These are phyloP conservation scores for Blastomyces emzantsi DNA, from an alignment of 2,329 filamentous ascomycete species.

Conservation along the genomic window DNA sequence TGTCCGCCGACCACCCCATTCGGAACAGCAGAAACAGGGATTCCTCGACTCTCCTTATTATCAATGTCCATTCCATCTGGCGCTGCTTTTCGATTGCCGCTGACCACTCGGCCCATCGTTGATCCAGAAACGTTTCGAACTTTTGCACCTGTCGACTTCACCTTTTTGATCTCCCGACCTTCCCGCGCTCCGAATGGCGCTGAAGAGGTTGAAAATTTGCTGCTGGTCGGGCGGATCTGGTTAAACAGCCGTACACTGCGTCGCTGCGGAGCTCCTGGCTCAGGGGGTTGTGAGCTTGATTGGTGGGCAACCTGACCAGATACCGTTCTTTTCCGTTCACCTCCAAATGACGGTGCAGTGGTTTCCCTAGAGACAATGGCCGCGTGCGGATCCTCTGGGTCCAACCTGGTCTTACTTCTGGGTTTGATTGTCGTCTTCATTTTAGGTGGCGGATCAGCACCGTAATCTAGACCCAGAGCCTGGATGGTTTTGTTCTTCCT, in stretches of 20 bases:
- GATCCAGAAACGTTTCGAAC: constrained; percentile 56
- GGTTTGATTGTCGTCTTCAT: constrained; percentile 48
- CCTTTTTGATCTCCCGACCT: constrained; percentile 71
- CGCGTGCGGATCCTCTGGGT: constrained; percentile 32
- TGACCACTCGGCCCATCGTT: constrained; percentile 77
- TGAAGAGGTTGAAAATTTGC: constrained; percentile 52
- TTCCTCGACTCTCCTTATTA: constrained; percentile 47
- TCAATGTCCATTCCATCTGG: constrained; percentile 58
- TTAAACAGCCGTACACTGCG: constrained; percentile 66
- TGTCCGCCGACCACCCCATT: constrained; percentile 20
- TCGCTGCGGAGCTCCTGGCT: constrained; percentile 55
- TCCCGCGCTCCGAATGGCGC: constrained; percentile 52
- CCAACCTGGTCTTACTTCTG: constrained; percentile 32
- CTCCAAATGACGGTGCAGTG: constrained; percentile 25
- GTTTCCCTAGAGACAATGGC: constrained; percentile 27
- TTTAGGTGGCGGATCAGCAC: constrained; percentile 52
- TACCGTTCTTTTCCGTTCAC: constrained; percentile 80
- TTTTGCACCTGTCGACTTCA: constrained; percentile 63
- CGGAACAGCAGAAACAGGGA: constrained; percentile 25
- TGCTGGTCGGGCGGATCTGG: constrained; percentile 56
- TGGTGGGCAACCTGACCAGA: constrained; percentile 62
- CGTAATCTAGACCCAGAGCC: constrained; percentile 42
- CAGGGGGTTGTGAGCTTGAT: constrained; percentile 47
- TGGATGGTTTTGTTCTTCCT: constrained; percentile 48
- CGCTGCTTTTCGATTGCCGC: constrained; percentile 79